These are phyloP conservation scores for Lentinula novae-zelandiae DNA, from an alignment of 1,284 basidiomycete species.

Conservation along the genomic window DNA sequence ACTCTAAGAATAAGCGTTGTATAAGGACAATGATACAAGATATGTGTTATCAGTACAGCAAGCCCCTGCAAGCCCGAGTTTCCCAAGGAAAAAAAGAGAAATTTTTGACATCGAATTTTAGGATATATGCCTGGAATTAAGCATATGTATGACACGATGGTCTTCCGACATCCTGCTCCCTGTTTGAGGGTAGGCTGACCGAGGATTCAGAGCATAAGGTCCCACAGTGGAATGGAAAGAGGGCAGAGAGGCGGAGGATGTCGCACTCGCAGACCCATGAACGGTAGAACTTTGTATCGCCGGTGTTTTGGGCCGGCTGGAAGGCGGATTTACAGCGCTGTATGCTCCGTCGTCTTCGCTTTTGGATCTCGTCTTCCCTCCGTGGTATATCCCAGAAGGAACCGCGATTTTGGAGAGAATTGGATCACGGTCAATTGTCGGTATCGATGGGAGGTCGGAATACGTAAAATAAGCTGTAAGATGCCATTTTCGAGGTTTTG, in stretches of 20 bases:
- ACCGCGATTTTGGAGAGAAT: conserved; percentile 46
- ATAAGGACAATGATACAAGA: neutral
- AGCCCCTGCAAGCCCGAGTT: neutral
- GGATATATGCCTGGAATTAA: conserved; percentile 43
- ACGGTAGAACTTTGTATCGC: neutral
- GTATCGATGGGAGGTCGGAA: conserved; percentile 53
- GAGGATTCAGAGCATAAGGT: conserved; percentile 25
- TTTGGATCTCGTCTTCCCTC: conserved; percentile 53
- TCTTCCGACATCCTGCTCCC: conserved; percentile 52
- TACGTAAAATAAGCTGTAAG: conserved; percentile 64
- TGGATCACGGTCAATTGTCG: conserved; percentile 55
- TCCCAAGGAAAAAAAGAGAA: neutral
- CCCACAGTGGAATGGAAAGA: conserved; percentile 30
- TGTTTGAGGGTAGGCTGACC: conserved; percentile 18
- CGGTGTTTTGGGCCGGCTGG: neutral
- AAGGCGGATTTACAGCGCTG: conserved; percentile 4
- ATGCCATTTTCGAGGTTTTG: conserved; percentile 57
- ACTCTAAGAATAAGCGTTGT: neutral
- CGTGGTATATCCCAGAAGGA: conserved; percentile 55
- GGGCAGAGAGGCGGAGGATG: conserved; percentile 26
- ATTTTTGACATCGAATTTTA: neutral
- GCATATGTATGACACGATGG: conserved; percentile 58
- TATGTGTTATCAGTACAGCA: neutral
- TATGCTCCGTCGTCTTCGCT: conserved; percentile 29
- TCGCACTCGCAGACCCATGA: conserved; percentile 10